phyloP scores from a whole-genome alignment of 139 green algal genomes.

The Closterium sp. region DNA sequence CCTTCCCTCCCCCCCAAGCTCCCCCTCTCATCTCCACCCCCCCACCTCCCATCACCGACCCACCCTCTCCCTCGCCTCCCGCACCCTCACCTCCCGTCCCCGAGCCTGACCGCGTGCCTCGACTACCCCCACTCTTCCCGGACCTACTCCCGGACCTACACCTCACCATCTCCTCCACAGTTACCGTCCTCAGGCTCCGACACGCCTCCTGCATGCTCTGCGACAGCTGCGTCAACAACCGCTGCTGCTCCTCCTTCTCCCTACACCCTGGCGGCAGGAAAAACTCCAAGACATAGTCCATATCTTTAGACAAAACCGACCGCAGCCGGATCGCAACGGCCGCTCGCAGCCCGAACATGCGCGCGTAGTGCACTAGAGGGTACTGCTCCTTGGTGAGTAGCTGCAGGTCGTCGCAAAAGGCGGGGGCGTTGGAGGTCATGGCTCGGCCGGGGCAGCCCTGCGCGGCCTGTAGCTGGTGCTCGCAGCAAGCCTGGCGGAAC shows the following conservation, averaged over 20 bases:
- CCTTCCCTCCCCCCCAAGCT: neutral
- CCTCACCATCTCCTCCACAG: conserved; percentile 8
- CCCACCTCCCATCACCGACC: neutral
- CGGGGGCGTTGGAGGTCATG: conserved; percentile 17
- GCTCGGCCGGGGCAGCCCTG: conserved; percentile 42
- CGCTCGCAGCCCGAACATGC: conserved; percentile 34
- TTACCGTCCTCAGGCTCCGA: conserved; percentile 29
- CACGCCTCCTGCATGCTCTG: conserved; percentile 41
- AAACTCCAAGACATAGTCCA: conserved; percentile 52
- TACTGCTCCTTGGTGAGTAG: conserved; percentile 37
- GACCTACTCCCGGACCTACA: neutral
- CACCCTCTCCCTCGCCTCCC: neutral
- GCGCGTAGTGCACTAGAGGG: conserved; percentile 47
- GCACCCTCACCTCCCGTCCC: neutral
- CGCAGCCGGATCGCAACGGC: conserved; percentile 39
- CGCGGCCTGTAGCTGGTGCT: conserved; percentile 45
- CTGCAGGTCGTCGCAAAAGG: conserved; percentile 42
- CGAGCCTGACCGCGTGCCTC: neutral
- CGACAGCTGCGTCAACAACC: conserved; percentile 22
- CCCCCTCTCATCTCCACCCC: neutral
- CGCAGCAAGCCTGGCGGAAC: conserved; percentile 50
- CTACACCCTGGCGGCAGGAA: conserved; percentile 45
- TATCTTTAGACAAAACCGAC: neutral
- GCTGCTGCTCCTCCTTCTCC: conserved; percentile 23
- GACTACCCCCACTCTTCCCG: neutral